A percentile compares a stretch with the other conserved stretches of the same genome.
phyloP scores from a whole-genome alignment of 2,329 filamentous ascomycete species.

The Penicillium sp. region DNA sequence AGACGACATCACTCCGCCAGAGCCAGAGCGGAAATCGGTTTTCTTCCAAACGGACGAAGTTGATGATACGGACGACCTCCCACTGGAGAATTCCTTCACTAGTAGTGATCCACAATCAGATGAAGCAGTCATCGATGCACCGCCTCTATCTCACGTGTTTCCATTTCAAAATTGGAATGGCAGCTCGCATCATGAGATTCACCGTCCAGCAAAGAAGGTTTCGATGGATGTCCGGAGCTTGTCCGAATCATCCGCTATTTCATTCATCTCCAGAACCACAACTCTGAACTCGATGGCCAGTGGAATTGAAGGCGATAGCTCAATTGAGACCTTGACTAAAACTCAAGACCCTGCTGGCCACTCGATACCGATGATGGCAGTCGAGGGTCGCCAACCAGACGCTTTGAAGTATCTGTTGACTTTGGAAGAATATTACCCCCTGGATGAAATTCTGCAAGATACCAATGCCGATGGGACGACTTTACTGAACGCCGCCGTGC shows the following conservation, averaged over 20 bases:
- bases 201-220: conserved; percentile 71
- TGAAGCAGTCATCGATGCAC: conserved; percentile 28
- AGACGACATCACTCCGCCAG: conserved; percentile 37
- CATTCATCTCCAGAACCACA: conserved; percentile 75
- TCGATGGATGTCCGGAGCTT: conserved; percentile 88
- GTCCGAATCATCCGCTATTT: conserved; percentile 82
- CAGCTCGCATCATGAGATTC: conserved; percentile 40
- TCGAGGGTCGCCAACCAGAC: conserved; percentile 70
- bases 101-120: conserved; percentile 18
- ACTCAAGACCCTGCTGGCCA: conserved; percentile 69
- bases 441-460: conserved; percentile 73
- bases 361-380: conserved; percentile 84
- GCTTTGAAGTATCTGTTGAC: conserved; percentile 78
- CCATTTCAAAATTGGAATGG: conserved; percentile 72
- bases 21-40: conserved; percentile 36
- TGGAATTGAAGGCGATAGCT: conserved; percentile 80
- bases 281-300: conserved; percentile 75
- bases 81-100: conserved; percentile 23
- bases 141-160: conserved; percentile 76
- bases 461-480: conserved; percentile 88
- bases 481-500: conserved; percentile 84
- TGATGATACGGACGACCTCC: conserved; percentile 26
- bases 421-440: conserved; percentile 73
- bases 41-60: conserved; percentile 40
- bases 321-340: conserved; percentile 64